Conservation (phyloP, 768 basidiomycete species). For the Boletellus sp. region DNA sequence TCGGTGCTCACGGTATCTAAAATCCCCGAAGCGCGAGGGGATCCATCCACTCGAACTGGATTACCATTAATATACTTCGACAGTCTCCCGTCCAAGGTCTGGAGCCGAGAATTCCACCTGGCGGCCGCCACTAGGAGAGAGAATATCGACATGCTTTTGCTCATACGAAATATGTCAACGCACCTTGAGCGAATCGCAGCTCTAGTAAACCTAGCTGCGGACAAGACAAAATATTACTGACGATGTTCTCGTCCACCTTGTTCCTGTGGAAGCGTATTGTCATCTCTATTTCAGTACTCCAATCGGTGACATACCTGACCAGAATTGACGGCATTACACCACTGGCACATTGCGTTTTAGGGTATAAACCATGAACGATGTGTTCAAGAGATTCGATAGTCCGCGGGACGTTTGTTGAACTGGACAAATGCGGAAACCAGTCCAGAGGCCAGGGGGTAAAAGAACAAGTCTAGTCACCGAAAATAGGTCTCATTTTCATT, state of each 20-base stretch:
- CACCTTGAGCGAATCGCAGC: conserved; percentile 62
- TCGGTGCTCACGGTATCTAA: conserved; percentile 57
- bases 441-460: not conserved
- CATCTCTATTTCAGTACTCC: not conserved
- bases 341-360: conserved; percentile 43
- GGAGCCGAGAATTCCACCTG: conserved; percentile 58
- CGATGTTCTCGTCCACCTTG: conserved; percentile 63
- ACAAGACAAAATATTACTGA: conserved; percentile 67
- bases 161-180: not conserved
- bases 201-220: conserved; percentile 62
- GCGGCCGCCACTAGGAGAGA: conserved; percentile 53
- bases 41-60: conserved; percentile 70
- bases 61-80: conserved; percentile 67
- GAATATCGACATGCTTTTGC: not conserved
- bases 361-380: conserved; percentile 71
- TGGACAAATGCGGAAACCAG: conserved; percentile 16
- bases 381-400: conserved; percentile 75
- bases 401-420: conserved; percentile 73
- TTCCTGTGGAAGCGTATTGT: conserved; percentile 41
- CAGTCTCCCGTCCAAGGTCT: conserved; percentile 59
- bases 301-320: conserved; percentile 44
- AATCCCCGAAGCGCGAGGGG: conserved; percentile 70
- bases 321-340: conserved; percentile 48
- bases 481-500: conserved; percentile 49
- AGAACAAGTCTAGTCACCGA: conserved; percentile 35